Conservation (phyloP, 2,329 filamentous ascomycete genomes). For the Biscogniauxia mediterranea region DNA sequence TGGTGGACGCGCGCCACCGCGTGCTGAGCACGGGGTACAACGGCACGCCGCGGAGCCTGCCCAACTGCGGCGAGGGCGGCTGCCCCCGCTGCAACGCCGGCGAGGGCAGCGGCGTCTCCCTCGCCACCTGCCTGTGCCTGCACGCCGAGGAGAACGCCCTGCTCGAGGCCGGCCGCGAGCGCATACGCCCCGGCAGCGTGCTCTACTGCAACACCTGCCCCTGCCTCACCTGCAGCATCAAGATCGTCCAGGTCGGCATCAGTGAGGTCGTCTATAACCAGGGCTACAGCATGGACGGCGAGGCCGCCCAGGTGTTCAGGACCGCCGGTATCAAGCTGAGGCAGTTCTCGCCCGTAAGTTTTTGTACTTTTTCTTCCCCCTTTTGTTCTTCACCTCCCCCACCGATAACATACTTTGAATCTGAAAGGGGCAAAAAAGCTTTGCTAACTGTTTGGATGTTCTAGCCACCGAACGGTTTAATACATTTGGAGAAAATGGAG, state of each 20-base stretch:
- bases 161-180: conserved; percentile 87
- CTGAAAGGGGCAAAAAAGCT: conserved; percentile 10
- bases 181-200: conserved; percentile 77
- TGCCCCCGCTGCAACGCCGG: conserved; percentile 84
- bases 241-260: conserved; percentile 96
- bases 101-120: conserved; percentile 64
- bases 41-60: conserved; percentile 85
- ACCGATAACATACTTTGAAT: not conserved
- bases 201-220: conserved; percentile 97
- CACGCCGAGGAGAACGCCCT: conserved; percentile 98
- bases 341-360: conserved; percentile 80
- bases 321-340: conserved; percentile 81
- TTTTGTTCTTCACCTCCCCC: conserved; percentile 6
- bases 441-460: conserved; percentile 4
- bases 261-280: conserved; percentile 93
- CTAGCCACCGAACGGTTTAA: conserved; percentile 52
- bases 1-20: conserved; percentile 75
- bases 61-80: conserved; percentile 90
- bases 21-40: conserved; percentile 98
- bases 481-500: conserved; percentile 47
- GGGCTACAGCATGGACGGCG: conserved; percentile 89
- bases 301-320: conserved; percentile 77
- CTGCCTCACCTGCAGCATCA: conserved; percentile 96
- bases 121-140: conserved; percentile 91
- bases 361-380: not conserved